Conservation (phyloP, 2,329 filamentous ascomycete genomes). For the Fusarium buxicola region DNA sequence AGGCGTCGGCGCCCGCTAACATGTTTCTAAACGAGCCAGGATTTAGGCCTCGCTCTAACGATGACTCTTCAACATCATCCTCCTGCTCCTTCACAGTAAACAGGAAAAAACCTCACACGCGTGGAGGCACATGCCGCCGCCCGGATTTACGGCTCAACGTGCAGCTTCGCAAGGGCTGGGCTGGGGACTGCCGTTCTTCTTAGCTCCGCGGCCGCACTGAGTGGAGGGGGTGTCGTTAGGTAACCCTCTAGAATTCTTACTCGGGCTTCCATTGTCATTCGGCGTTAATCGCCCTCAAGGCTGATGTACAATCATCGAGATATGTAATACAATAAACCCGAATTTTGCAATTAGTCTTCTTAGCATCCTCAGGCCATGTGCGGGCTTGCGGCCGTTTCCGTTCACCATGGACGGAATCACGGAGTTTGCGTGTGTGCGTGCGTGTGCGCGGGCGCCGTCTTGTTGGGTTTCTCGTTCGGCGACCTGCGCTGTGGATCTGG, state of each 20-base stretch:
- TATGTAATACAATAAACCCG: not conserved
- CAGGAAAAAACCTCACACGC: not conserved
- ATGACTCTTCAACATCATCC: slow-evolving; percentile 40
- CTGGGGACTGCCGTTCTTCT: slow-evolving; percentile 11
- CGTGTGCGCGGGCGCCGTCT: slow-evolving; percentile 23
- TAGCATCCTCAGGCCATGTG: not conserved
- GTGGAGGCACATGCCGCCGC: slow-evolving; percentile 14
- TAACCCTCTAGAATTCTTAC: not conserved
- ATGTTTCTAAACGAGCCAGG: not conserved
- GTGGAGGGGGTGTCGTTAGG: slow-evolving; percentile 27
- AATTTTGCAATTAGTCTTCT: not conserved
- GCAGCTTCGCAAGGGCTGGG: slow-evolving; percentile 5
- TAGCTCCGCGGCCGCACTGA: slow-evolving; percentile 21
- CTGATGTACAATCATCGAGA: slow-evolving; percentile 33
- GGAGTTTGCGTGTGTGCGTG: slow-evolving; percentile 3
- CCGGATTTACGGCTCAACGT: slow-evolving; percentile 44
- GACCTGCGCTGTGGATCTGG: slow-evolving; percentile 29
- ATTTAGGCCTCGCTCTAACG: slow-evolving; percentile 3
- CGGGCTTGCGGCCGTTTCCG: slow-evolving; percentile 4
- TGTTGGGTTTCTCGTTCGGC: slow-evolving; percentile 28
- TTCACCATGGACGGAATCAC: not conserved
- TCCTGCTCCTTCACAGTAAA: not conserved
- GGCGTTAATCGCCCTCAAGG: slow-evolving; percentile 13
- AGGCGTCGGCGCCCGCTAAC: slow-evolving; percentile 2
- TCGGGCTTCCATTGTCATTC: not conserved